Evolutionary conservation across 2,329 filamentous ascomycete genomes (phyloP), one percentile per base, ranked within the genome.

Genomic region (Juglanconis oblonga): DNA sequence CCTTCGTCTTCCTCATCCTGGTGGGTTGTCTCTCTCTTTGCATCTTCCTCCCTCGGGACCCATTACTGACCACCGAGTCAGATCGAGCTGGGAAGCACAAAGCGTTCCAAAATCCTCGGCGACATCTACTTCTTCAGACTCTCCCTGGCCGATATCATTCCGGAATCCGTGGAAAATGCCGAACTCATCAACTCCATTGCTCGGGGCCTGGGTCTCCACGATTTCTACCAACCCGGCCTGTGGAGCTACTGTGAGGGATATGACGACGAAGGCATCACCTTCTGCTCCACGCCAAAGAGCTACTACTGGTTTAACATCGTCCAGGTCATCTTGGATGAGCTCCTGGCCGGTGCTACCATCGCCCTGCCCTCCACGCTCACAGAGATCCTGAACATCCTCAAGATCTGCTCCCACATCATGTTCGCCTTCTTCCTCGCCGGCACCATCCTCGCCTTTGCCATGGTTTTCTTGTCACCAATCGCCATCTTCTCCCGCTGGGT

Each of bases 241-340:
- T 98, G 94, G 94, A 89, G 87, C 62, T 97, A 89, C 73, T 98
- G 94, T 74, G 91, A 96, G 73, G 93, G 93, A 24, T 96, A 93
- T 73, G 79, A 85, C 58, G 81, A 84, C 67, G 80, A 88, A 67
- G 90, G 90, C 42, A 86, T 95, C 64, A 94, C 91, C 0, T 76
- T 78, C 64, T 98, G 94, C 75, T 92, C 89, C 7, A 75, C 76
- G 5, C 89, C 92, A 0, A 68, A 85, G 67, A 79, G 80, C 7
- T 79, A 93, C 58, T 98, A 91, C 77, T 96, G 91, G 88, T 97
- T 97, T 78, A 92, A 97, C 72, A 93, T 93, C 0, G 88, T 97
- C 47, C 79, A 88, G 59, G 91, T 97, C 66, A 78, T 98, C 52
- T 79, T 92, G 64, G 85, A 84, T 67, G 89, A 97, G 75, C 81